Conservation (phyloP, 2,329 filamentous ascomycete species). For the Canariomyces notabilis region DNA sequence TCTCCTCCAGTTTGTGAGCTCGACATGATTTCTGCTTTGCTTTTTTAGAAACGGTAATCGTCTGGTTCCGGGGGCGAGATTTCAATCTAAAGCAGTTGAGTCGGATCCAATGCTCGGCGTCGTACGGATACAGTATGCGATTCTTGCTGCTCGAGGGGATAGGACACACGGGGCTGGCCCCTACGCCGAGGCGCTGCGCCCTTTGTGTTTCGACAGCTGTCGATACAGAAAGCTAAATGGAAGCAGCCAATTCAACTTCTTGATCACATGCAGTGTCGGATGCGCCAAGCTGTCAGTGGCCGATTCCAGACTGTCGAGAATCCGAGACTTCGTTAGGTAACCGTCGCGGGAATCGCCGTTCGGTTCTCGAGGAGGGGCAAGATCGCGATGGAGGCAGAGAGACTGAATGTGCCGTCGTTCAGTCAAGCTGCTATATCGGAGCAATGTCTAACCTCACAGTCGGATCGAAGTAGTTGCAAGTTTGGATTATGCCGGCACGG, state of each 20-base stretch:
- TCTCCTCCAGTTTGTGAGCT: constrained; percentile 69
- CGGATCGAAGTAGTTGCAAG: not conserved
- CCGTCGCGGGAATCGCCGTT: not conserved
- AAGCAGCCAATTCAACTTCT: not conserved
- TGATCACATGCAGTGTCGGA: not conserved
- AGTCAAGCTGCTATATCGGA: not conserved
- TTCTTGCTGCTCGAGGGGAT: not conserved
- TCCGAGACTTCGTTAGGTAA: not conserved
- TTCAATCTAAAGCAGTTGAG: not conserved
- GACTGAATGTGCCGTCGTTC: not conserved
- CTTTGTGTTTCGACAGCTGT: not conserved
- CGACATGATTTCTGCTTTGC: constrained; percentile 43
- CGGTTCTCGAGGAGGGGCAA: not conserved
- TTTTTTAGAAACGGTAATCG: not conserved
- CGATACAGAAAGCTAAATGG: not conserved
- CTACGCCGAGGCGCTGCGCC: not conserved
- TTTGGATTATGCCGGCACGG: not conserved
- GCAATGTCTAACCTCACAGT: not conserved
- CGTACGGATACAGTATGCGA: not conserved
- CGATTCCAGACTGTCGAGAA: not conserved
- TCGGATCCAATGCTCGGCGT: not conserved
- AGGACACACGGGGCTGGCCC: not conserved
- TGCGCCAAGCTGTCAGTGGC: constrained; percentile 5
- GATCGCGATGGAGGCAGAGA: not conserved
- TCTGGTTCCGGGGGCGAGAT: not conserved